Conservation (phyloP, 768 basidiomycete genomes). For the Dioszegia aurantiaca region DNA sequence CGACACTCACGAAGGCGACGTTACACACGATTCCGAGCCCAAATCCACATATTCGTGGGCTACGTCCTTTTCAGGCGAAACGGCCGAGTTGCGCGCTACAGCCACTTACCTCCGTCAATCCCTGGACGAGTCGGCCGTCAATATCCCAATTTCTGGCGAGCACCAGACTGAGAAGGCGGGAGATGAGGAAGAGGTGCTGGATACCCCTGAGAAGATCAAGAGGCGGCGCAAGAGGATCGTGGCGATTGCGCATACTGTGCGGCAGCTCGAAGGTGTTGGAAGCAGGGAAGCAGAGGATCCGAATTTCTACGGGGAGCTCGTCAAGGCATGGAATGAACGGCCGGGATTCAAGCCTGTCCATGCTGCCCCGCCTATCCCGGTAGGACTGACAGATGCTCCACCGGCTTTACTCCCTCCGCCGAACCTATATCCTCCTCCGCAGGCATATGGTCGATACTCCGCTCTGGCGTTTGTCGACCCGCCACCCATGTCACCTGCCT, state of each 20-base stretch:
- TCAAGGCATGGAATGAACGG: constrained; percentile 33
- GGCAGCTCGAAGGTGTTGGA: constrained; percentile 41
- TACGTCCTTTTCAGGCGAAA: constrained; percentile 41
- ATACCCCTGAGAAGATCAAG: constrained; percentile 27
- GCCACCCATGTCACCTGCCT: not conserved
- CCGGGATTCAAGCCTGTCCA: constrained; percentile 1
- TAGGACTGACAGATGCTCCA: not conserved
- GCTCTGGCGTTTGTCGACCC: not conserved
- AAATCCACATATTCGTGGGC: constrained; percentile 45
- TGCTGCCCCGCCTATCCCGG: not conserved
- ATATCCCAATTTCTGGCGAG: not conserved
- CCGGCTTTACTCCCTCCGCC: constrained; percentile 11
- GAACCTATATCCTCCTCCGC: not conserved
- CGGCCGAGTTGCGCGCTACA: constrained; percentile 32
- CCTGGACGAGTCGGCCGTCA: not conserved
- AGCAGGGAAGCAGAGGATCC: constrained; percentile 39
- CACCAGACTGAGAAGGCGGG: not conserved
- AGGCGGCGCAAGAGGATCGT: constrained; percentile 35
- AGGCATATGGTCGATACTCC: not conserved
- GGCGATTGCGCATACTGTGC: constrained; percentile 40
- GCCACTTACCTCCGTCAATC: constrained; percentile 33
- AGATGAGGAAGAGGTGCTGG: constrained; percentile 17
- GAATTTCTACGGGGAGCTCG: constrained; percentile 28
- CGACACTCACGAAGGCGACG: not conserved
- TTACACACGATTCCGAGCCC: not conserved